Base-by-base conservation (phyloP, 1,284 basidiomycete genomes). In the Coniferiporia weirii region DNA sequence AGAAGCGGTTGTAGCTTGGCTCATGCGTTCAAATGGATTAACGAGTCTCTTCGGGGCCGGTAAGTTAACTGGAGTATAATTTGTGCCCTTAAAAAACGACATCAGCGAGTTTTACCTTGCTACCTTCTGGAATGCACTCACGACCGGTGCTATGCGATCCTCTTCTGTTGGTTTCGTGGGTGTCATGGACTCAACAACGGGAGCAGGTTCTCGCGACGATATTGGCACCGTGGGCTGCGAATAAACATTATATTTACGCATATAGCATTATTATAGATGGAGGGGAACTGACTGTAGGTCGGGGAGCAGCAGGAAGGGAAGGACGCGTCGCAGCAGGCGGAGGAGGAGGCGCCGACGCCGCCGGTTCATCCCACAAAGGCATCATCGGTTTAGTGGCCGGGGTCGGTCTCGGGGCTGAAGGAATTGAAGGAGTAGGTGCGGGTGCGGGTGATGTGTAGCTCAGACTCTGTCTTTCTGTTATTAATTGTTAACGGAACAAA, bases 21-120 rank as follows among this genome's bases (percentile, higher is more conserved):
- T 79, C 52, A 80, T 78, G 9, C 78, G 79, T 17, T 82, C 83
- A 66, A 95, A 95, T 3, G 92, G 88, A 69, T 93, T 95, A 63
- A 78, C 87, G 47, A 97, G 79, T 71, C 88, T 96, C 72, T 85
- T 91, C 0, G 94, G 94, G n/a, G 84, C 78, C 38, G 85, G 81
- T 5, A 97, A 79, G 57, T 83, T 83, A 62, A 97, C 92, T 1
- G 95, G 94, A 1, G 86, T 90, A 71, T 95, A 97, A 2, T 87
- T 82, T 0, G 93, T 93, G 50, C 92, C 91, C 75, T 77, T 27
- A 27, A 27, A 43, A 64, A 22, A 54, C n/a, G 7, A 43, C 13
- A 20, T 58, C 44, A 58, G 46, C 13, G 32, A 38, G 38, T 10
- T 12, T 15, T 40, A 40, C 13, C 6, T 38, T 19, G 15, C 13